phyloP scores from a whole-genome alignment of 2,329 filamentous ascomycete genomes.

The Didymella pomorum region DNA sequence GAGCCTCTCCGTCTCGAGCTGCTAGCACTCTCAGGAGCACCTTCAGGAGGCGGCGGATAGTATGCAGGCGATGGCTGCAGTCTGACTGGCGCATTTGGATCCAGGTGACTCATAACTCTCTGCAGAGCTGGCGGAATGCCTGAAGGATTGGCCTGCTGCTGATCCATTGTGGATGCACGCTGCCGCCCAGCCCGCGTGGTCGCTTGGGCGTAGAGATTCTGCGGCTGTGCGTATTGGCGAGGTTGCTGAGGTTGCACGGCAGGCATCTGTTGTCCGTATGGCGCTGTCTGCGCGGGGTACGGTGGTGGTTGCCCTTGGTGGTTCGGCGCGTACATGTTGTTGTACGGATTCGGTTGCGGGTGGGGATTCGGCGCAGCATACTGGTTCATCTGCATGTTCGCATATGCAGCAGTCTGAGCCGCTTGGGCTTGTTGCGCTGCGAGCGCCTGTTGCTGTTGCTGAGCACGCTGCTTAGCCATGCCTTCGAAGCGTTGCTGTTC shows the following conservation, averaged over 20 bases:
- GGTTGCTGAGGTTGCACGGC: constrained; percentile 50
- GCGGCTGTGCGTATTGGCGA: constrained; percentile 65
- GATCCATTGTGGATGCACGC: constrained; percentile 94
- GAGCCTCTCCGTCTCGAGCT: constrained; percentile 78
- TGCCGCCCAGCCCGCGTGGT: constrained; percentile 81
- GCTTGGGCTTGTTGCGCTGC: constrained; percentile 64
- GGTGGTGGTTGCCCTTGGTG: constrained; percentile 78
- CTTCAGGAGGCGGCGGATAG: constrained; percentile 91
- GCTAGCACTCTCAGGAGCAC: constrained; percentile 71
- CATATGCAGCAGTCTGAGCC: constrained; percentile 72
- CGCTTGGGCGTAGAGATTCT: constrained; percentile 76
- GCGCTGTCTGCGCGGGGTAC: constrained; percentile 74
- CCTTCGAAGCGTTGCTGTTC: constrained; percentile 96
- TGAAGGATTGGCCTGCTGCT: constrained; percentile 87
- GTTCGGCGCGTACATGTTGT: constrained; percentile 74
- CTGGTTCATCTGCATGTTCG: constrained; percentile 65
- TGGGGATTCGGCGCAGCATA: constrained; percentile 58
- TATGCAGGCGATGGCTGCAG: constrained; percentile 96
- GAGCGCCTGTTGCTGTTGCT: constrained; percentile 59
- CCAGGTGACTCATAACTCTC: constrained; percentile 92
- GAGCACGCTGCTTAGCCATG: constrained; percentile 86
- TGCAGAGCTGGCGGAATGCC: constrained; percentile 94
- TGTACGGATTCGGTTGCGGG: constrained; percentile 73
- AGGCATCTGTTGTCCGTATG: constrained; percentile 64
- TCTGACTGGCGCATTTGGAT: constrained; percentile 91